Conservation (phyloP, 129 eudicot species). For the Rutidosis leptorrhynchoides region DNA sequence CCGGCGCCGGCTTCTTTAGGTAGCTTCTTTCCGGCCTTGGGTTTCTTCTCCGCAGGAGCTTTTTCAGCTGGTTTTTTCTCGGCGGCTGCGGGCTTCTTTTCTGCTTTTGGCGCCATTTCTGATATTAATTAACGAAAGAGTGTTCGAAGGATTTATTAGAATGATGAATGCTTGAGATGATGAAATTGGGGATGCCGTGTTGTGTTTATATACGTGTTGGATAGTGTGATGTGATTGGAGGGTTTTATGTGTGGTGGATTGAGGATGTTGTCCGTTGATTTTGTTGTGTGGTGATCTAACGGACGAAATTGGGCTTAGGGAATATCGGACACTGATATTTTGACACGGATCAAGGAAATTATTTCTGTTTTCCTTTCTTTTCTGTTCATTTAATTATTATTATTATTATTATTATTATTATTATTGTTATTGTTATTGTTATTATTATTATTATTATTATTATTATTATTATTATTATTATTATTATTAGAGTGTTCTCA, state of each 20-base stretch:
- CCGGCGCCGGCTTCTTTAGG: constrained; percentile 28
- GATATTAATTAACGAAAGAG: too few species aligned
- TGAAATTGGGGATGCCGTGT: not conserved
- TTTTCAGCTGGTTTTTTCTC: constrained; percentile 44
- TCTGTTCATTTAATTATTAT: too few species aligned
- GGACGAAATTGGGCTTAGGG: not conserved
- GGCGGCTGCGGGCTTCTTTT: constrained; percentile 41
- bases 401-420: too few species aligned
- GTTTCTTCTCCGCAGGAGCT: constrained; percentile 45
- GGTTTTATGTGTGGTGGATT: not conserved
- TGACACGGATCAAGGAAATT: constrained; percentile 4
- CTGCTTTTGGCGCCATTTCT: constrained; percentile 47
- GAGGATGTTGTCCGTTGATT: constrained; percentile 2
- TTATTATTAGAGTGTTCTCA: too few species aligned
- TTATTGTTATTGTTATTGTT: too few species aligned
- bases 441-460: too few species aligned
- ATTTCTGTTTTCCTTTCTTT: not conserved
- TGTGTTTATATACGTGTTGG: not conserved
- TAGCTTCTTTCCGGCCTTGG: constrained; percentile 30
- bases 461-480: too few species aligned
- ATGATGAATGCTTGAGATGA: not conserved
- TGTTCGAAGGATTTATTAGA: too few species aligned
- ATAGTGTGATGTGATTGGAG: constrained; percentile 1
- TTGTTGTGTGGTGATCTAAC: not conserved
- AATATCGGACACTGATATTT: not conserved